These are phyloP conservation scores for Tylopilus balloui DNA, from an alignment of 768 basidiomycete species.

Conservation along the genomic window DNA sequence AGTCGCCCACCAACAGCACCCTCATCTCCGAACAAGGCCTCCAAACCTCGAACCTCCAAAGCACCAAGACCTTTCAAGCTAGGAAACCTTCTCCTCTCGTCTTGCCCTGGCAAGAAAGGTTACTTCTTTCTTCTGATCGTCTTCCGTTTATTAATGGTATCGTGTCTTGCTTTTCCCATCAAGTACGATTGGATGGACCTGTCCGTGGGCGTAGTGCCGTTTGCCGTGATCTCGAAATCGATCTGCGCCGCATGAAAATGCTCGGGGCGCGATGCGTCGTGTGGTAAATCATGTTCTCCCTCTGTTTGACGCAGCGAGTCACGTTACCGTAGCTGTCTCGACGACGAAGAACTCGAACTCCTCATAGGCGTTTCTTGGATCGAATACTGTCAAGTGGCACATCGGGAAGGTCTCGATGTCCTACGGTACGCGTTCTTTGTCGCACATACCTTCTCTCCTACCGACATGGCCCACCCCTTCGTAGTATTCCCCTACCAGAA, in stretches of 20 bases:
- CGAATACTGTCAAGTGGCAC: constrained; percentile 64
- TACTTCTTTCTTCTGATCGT: constrained; percentile 2
- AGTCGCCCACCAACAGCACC: constrained; percentile 20
- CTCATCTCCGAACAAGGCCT: constrained; percentile 12
- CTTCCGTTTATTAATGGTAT: not conserved
- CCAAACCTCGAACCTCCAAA: constrained; percentile 11
- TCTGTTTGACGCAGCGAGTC: not conserved
- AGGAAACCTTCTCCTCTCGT: constrained; percentile 87
- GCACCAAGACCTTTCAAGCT: constrained; percentile 35
- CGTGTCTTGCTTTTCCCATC: not conserved
- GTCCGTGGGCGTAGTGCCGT: constrained; percentile 77
- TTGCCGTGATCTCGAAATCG: constrained; percentile 74
- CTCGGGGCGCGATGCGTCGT: constrained; percentile 78
- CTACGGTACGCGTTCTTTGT: constrained; percentile 49
- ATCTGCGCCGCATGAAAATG: constrained; percentile 69
- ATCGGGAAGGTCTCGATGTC: constrained; percentile 67
- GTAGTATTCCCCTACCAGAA: constrained; percentile 85
- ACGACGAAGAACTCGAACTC: constrained; percentile 77
- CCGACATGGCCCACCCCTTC: not conserved
- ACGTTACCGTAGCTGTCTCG: constrained; percentile 59
- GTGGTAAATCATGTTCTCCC: constrained; percentile 45
- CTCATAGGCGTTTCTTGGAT: constrained; percentile 79
- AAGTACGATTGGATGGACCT: constrained; percentile 71
- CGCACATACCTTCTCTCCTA: not conserved
- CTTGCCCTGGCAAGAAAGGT: constrained; percentile 96